Evolutionary conservation across 305 asterid species (phyloP).

Genomic region (Solanum chacoense): DNA sequence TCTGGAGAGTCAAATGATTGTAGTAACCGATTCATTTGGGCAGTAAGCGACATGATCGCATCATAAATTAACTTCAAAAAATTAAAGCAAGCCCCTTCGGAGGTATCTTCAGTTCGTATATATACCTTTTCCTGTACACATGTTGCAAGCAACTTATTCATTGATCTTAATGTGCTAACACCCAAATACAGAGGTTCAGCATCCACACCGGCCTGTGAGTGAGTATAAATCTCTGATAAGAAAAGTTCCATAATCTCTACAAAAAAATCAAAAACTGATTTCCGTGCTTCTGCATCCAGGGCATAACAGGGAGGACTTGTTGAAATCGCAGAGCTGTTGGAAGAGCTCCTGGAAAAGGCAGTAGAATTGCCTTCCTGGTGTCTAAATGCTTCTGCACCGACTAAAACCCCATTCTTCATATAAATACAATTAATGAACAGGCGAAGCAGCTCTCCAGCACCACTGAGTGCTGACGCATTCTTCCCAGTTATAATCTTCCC

Average conservation of each 20-base stretch:
- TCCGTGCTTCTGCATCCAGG: slow-evolving; percentile 50
- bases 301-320: slow-evolving; percentile 17
- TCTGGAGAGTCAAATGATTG: slow-evolving; percentile 24
- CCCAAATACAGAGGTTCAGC: slow-evolving; percentile 21
- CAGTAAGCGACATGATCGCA: slow-evolving; percentile 39
- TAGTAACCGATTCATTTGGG: slow-evolving; percentile 26
- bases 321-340: slow-evolving; percentile 13
- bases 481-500: slow-evolving; percentile 53
- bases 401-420: slow-evolving; percentile 39
- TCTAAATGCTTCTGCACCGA: slow-evolving; percentile 23
- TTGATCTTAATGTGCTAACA: slow-evolving; percentile 44
- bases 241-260: slow-evolving; percentile 62
- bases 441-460: slow-evolving; percentile 66
- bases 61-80: slow-evolving; percentile 59
- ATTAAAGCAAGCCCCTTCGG: slow-evolving; percentile 63
- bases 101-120: slow-evolving; percentile 54
- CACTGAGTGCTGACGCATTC: slow-evolving; percentile 41
- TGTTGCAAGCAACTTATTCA: slow-evolving; percentile 45
- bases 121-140: slow-evolving; percentile 51
- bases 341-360: slow-evolving; percentile 10
- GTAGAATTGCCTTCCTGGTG: slow-evolving; percentile 12
- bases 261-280: slow-evolving; percentile 51
- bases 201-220: slow-evolving; percentile 29
- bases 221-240: slow-evolving; percentile 36
- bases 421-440: slow-evolving; percentile 49